These are phyloP conservation scores for Stachybotrys echinatus DNA, from an alignment of 2,329 filamentous ascomycete genomes.

Conservation along the genomic window DNA sequence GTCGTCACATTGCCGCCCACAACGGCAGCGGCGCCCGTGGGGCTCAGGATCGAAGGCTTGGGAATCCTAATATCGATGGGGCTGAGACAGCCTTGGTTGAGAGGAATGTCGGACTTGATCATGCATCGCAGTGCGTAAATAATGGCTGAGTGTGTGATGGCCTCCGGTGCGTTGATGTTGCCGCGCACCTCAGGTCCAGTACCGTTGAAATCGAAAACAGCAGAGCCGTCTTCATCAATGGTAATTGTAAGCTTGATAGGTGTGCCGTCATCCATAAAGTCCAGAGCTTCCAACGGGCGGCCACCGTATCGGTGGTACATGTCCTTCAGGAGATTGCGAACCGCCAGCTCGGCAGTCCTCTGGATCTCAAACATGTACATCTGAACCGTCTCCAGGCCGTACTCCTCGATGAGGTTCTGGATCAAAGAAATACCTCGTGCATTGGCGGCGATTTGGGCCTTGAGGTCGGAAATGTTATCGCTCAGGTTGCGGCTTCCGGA, in stretches of 20 bases:
- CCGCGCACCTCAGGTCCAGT: conserved; percentile 24
- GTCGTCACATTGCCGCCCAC: conserved; percentile 82
- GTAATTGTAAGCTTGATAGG: conserved; percentile 70
- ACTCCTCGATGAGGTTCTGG: conserved; percentile 65
- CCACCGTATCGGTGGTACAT: conserved; percentile 10
- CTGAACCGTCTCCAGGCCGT: conserved; percentile 65
- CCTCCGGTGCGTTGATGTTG: conserved; percentile 26
- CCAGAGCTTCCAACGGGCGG: conserved; percentile 24
- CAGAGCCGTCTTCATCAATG: conserved; percentile 67
- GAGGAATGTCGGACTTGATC: conserved; percentile 74
- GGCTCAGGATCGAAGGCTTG: conserved; percentile 66
- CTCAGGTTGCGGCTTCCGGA: conserved; percentile 72
- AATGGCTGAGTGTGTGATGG: conserved; percentile 51
- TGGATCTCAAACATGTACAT: conserved; percentile 39
- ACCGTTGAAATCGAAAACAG: conserved; percentile 52
- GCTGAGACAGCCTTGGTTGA: conserved; percentile 79
- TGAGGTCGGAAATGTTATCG: conserved; percentile 82
- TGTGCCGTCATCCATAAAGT: conserved; percentile 80
- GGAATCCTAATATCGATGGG: conserved; percentile 74
- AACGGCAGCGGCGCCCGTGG: conserved; percentile 71
- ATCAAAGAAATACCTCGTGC: conserved; percentile 79
- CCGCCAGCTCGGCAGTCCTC: conserved; percentile 4
- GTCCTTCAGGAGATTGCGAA: conserved; percentile 13
- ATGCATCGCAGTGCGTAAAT: conserved; percentile 81
- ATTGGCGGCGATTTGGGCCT: conserved; percentile 82